phyloP scores from a whole-genome alignment of 176 grass and related monocot species.

The Musa itinerans region DNA sequence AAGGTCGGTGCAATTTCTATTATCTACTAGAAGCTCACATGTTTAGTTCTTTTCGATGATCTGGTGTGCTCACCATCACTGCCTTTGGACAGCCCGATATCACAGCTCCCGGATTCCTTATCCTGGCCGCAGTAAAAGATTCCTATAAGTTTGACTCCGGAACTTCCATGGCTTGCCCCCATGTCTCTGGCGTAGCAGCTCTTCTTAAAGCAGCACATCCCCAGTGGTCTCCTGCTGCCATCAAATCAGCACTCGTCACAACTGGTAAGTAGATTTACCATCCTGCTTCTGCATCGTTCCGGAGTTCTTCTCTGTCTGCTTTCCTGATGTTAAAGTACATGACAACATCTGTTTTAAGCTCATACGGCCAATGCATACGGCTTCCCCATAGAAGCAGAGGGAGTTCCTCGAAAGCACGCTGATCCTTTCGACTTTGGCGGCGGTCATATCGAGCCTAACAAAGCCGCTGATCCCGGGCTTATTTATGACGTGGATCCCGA shows the following conservation, averaged over 20 bases:
- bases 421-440: constrained; percentile 50
- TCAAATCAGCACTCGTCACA: constrained; percentile 72
- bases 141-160: constrained; percentile 49
- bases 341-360: constrained; percentile 21
- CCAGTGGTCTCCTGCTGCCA: constrained; percentile 69
- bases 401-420: constrained; percentile 32
- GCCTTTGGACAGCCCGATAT: constrained; percentile 41
- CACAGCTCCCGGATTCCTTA: constrained; percentile 51
- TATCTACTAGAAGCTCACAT: neutral
- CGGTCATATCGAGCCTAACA: constrained; percentile 40
- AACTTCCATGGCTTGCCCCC: constrained; percentile 74
- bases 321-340: neutral
- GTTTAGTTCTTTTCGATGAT: neutral
- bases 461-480: constrained; percentile 43
- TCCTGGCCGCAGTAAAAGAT: constrained; percentile 54
- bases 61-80: neutral
- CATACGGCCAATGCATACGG: constrained; percentile 34
- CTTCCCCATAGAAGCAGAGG: constrained; percentile 26
- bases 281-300: neutral
- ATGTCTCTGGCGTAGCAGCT: constrained; percentile 56
- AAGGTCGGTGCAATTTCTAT: constrained; percentile 24
- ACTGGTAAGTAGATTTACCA: constrained; percentile 26
- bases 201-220: constrained; percentile 56
- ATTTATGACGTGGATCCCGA: constrained; percentile 43
- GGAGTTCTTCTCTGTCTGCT: neutral